Base-by-base conservation (phyloP, 495 filamentous ascomycete species). In the Annulohypoxylon moriforme region DNA sequence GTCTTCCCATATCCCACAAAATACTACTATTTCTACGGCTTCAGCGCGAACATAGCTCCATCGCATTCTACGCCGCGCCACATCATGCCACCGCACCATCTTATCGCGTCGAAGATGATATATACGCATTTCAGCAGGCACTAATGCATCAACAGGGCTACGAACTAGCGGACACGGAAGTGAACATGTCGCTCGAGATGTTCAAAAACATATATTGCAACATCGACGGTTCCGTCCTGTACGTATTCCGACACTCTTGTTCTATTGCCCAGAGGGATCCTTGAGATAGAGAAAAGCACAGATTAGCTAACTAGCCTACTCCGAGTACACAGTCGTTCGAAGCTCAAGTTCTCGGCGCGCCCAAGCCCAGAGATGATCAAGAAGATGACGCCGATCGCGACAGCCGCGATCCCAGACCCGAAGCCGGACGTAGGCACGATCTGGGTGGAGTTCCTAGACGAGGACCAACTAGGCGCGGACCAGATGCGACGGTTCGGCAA, bases 401-500 rank as follows among this genome's bases (percentile, higher is more conserved):
- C 86, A 47, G 76, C 87, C 44, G 60, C 77, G 36, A 87, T 91
- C 78, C 91, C 90, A 3, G 84, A 90, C 72, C 92, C 88, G 42
- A 82, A 86, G 27, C 80, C 87, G 56, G 89, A 93, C 72, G 91
- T 94, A 78, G 96, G 96, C 73, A 91, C 88, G 33, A 92, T 98
- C 82, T 97, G 91, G 89, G 88, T 99, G 66, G 94, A 98, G 79
- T 99, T 99, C 88, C 75, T 80, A 29, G 82, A 88, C 31, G 92
- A 96, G 59, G 67, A 85, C 16, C 87, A 83, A 16, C 90, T 98
- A 60, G 96, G 96, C 71, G 93, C 97, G 74, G 92, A 93, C 79
- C 93, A 97, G 75, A 92, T 98, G 81, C 92, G 93, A 76, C 84
- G 85, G 29, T 99, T 98, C 83, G 93, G 92, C 73, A 91, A 94